Conservation (phyloP, 1,284 basidiomycete species). For the Butyriboletus appendiculatus region DNA sequence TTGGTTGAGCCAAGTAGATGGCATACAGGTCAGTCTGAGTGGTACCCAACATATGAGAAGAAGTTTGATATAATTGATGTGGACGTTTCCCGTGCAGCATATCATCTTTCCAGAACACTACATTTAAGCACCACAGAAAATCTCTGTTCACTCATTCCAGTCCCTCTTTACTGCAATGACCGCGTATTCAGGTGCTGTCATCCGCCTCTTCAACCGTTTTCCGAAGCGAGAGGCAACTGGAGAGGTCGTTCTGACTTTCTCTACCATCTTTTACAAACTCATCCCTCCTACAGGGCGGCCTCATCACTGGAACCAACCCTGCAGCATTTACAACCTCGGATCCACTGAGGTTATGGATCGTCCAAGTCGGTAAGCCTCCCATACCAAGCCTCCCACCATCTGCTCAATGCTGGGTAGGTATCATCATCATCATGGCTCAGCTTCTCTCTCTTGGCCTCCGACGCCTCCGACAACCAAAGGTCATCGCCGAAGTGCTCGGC, state of each 20-base stretch:
- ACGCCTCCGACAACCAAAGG: slow-evolving; percentile 65
- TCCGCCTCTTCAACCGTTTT: neutral
- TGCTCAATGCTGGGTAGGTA: slow-evolving; percentile 34
- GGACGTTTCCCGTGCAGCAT: too few relatives aligned
- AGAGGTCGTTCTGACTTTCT: slow-evolving; percentile 8
- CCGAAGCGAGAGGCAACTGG: slow-evolving; percentile 22
- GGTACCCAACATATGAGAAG: too few relatives aligned
- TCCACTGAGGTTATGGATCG: slow-evolving; percentile 71
- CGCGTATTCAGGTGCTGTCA: neutral
- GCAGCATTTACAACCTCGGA: slow-evolving; percentile 51
- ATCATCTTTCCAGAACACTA: too few relatives aligned
- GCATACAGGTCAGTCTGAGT: slow-evolving; percentile 52
- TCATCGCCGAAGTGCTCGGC: slow-evolving; percentile 76
- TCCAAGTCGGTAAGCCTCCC: slow-evolving; percentile 55
- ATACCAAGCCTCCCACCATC: neutral
- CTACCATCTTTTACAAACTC: neutral
- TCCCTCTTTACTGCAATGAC: slow-evolving; percentile 12
- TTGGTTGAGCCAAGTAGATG: too few relatives aligned
- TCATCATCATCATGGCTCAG: slow-evolving; percentile 68
- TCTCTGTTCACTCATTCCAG: neutral
- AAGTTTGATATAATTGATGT: too few relatives aligned
- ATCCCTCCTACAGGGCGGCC: slow-evolving; percentile 42
- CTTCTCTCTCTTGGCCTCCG: slow-evolving; percentile 56
- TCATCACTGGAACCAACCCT: slow-evolving; percentile 56
- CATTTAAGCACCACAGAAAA: neutral